A percentile compares a stretch with the other conserved stretches of the same genome.
phyloP scores from a whole-genome alignment of 306 rosid genomes.

The Prosopis cineraria region DNA sequence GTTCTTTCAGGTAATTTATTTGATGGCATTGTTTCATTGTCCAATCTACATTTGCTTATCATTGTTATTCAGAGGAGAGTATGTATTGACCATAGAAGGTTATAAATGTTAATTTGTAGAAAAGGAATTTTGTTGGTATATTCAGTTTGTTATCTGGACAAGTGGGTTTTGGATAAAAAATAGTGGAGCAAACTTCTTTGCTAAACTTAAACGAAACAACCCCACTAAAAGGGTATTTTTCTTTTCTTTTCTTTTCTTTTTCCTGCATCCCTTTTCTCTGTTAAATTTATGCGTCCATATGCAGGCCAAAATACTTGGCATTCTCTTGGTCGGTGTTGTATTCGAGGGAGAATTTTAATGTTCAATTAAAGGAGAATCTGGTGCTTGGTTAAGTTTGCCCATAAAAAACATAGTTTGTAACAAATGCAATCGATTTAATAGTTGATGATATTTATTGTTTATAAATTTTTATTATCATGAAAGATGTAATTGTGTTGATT shows the following conservation, averaged over 20 bases:
- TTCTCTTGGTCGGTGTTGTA: neutral
- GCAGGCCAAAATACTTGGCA: too few species aligned
- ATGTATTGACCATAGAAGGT: slow-evolving; percentile 30
- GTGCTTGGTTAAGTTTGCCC: neutral
- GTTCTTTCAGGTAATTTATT: slow-evolving; percentile 38
- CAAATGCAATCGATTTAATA: neutral
- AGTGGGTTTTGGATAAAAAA: slow-evolving; percentile 45
- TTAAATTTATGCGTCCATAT: neutral
- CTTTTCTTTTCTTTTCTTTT: neutral
- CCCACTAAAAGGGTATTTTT: slow-evolving; percentile 32
- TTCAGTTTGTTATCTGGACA: slow-evolving; percentile 46
- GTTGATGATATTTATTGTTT: neutral
- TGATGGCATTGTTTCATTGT: slow-evolving; percentile 9
- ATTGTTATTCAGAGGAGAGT: neutral
- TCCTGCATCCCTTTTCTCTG: neutral
- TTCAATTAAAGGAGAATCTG: slow-evolving; percentile 8
- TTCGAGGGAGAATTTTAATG: neutral
- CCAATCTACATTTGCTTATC: neutral
- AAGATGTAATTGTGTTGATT: too few species aligned
- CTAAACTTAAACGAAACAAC: slow-evolving; percentile 21
- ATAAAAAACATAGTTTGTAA: neutral
- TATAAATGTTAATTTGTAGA: slow-evolving; percentile 39
- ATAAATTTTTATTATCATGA: slow-evolving; percentile 1
- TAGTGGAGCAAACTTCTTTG: slow-evolving; percentile 42
- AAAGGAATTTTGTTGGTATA: slow-evolving; percentile 36